phyloP scores from a whole-genome alignment of 2,329 filamentous ascomycete species.

The Cadophora luteo-olivacea region DNA sequence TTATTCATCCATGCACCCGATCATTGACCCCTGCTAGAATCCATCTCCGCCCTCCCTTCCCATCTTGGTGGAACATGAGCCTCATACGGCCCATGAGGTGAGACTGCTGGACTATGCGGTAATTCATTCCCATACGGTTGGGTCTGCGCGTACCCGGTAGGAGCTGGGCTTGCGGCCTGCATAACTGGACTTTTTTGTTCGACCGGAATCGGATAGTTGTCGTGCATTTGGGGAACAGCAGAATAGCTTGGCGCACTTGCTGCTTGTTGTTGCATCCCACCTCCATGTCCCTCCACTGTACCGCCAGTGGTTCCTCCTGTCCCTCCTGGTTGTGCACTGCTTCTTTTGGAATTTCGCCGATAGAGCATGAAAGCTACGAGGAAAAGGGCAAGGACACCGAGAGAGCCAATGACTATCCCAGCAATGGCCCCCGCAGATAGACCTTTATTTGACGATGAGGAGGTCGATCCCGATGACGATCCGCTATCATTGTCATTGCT shows the following conservation, averaged over 20 bases:
- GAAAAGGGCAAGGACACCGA: constrained; percentile 9
- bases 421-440: constrained; percentile 2
- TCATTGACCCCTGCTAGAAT: not conserved
- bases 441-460: not conserved
- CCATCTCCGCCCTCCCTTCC: constrained; percentile 8
- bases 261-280: constrained; percentile 1
- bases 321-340: not conserved
- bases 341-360: not conserved
- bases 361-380: constrained; percentile 11
- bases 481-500: not conserved
- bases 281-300: too few relatives aligned
- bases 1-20: not conserved
- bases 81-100: not conserved
- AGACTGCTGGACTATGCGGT: not conserved
- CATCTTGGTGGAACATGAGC: not conserved
- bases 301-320: too few relatives aligned
- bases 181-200: constrained; percentile 4
- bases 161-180: not conserved
- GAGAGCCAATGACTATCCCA: constrained; percentile 5
- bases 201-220: constrained; percentile 2
- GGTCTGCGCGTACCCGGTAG: not conserved
- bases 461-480: not conserved
- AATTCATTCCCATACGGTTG: not conserved
- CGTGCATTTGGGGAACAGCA: not conserved
- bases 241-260: not conserved